These are phyloP conservation scores for Cytospora piceicola DNA, from an alignment of 2,329 filamentous ascomycete species.

Conservation along the genomic window DNA sequence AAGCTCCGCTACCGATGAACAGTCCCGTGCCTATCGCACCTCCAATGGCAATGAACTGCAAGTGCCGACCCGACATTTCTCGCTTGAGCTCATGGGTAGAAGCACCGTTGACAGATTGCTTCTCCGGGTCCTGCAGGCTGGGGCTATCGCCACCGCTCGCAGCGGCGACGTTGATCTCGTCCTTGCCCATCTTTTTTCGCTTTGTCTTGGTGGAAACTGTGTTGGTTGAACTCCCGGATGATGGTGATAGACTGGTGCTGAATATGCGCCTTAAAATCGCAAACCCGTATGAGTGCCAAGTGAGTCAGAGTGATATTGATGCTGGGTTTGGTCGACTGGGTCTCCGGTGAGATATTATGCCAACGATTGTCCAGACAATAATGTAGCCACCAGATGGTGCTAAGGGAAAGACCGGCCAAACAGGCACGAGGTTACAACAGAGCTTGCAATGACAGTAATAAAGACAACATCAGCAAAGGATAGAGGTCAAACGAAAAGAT, in stretches of 20 bases:
- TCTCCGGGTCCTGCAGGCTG: slow-evolving; percentile 28
- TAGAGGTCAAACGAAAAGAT: neutral
- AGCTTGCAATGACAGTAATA: neutral
- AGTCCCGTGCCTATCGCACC: slow-evolving; percentile 74
- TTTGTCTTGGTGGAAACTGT: neutral
- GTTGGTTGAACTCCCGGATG: neutral
- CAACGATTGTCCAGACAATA: neutral
- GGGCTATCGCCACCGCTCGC: slow-evolving; percentile 25
- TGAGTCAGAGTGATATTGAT: neutral
- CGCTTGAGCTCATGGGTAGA: slow-evolving; percentile 29
- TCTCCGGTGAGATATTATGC: neutral
- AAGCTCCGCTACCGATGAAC: slow-evolving; percentile 69
- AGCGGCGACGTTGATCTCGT: slow-evolving; percentile 20
- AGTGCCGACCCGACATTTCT: slow-evolving; percentile 41
- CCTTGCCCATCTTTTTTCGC: slow-evolving; percentile 22
- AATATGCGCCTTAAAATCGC: neutral
- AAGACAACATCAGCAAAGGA: neutral
- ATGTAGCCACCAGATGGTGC: neutral
- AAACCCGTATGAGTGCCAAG: no score
- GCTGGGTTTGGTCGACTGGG: neutral
- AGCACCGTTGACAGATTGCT: slow-evolving; percentile 25
- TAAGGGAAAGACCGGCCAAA: neutral
- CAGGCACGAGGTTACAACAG: neutral
- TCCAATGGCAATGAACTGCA: slow-evolving; percentile 56
- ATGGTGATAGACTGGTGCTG: neutral